A percentile compares a stretch with the other conserved stretches of the same genome.
These are phyloP conservation scores for Fallopia convolvulus DNA, from an alignment of 148 eudicot genomes.

Conservation along the genomic window DNA sequence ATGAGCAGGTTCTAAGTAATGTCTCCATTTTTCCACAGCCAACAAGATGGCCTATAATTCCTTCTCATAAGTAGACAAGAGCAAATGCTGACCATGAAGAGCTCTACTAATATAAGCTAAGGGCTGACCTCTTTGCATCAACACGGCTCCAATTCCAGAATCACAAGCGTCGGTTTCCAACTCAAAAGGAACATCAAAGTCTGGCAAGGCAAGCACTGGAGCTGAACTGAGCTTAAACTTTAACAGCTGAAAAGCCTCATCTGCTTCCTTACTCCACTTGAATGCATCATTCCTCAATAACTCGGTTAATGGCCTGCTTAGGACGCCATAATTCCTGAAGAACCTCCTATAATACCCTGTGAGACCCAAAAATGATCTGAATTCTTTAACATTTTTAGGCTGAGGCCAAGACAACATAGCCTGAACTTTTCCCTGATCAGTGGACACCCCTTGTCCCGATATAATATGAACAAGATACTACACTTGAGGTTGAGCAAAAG, in stretches of 20 bases:
- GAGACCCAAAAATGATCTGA: no score
- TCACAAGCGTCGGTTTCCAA: conserved; percentile 13
- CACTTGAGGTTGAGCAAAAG: no score
- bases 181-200: not conserved
- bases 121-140: conserved; percentile 2
- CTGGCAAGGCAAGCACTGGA: not conserved
- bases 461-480: no score
- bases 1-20: not conserved
- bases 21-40: conserved; percentile 10
- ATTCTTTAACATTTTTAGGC: no score
- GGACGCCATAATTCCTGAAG: no score
- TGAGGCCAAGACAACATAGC: no score
- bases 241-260: not conserved
- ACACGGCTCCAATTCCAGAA: not conserved
- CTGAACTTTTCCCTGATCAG: no score
- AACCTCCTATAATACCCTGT: no score
- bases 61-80: conserved; percentile 8
- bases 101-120: conserved; percentile 11
- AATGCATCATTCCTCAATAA: not conserved
- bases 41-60: conserved; percentile 12
- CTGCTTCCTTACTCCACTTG: not conserved
- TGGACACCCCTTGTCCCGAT: no score
- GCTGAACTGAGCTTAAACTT: not conserved
- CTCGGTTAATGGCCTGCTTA: no score
- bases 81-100: not conserved